Base-by-base conservation (phyloP, 2,329 filamentous ascomycete species). In the Diplodia seriata region DNA sequence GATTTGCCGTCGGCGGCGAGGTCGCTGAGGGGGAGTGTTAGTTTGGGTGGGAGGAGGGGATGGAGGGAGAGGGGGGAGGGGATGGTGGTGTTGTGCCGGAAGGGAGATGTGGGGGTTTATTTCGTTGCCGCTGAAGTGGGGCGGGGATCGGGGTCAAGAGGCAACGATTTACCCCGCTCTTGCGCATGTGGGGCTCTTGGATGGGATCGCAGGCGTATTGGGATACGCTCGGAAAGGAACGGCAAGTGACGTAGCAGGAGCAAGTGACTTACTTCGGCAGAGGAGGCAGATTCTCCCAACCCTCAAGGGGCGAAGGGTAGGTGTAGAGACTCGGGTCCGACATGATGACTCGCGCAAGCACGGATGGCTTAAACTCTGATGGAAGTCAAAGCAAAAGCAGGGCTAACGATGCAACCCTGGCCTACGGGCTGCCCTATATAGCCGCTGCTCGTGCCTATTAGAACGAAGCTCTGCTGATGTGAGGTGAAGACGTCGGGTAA, bases 1-100 rank as follows among this genome's bases (percentile, higher is more conserved):
- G 90, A 93, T 81, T 96, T 97, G 57, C 91, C 91, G 76, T 97
- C 91, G 47, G 86, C 87, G 56, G 84, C 84, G 70, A 80, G 85
- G 72, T 91, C 88, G 40, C 84, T 86, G 54, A 29, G 62, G 1
- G 26, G 31, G 31, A 4, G 31, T 4, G 31, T 33, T 3, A 4
- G 47, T 64, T 7, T 4, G 20, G 51, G 9, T 54, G 12, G 29
- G 20, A 54, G 18, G 36, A 15, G 11, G 15, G 9, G 8, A 38
- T 11, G 49, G 31, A 15, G 33, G 6, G 62, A 18, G 18, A 18
- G 33, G 14, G 20, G 15, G 18, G 11, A 20, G 33, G 47, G 12
- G 14, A 29, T 14, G 47, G 2, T 23, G 26, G 15, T 9, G 43
- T 51, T 50, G 31, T 18, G 15, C 18, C 18, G 15, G 40, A 2